Conservation (phyloP, 2,329 filamentous ascomycete genomes). For the Arthrobotrys entomopaga region DNA sequence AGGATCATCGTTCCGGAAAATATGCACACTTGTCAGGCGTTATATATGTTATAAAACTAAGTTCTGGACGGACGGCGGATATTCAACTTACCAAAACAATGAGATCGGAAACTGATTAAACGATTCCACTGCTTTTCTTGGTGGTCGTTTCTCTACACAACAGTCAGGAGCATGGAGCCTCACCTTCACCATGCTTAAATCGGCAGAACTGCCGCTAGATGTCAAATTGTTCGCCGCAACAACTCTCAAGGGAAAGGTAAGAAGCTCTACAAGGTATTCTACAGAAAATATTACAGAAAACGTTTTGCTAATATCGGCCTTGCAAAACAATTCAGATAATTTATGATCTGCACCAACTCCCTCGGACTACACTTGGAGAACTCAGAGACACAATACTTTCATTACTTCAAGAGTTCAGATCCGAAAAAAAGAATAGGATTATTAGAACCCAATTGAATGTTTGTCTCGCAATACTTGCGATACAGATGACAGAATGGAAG, state of each 20-base stretch:
- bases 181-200: slow-evolving; percentile 86
- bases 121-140: slow-evolving; percentile 22
- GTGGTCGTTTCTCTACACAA: slow-evolving; percentile 56
- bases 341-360: slow-evolving; percentile 92
- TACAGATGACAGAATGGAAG: slow-evolving; percentile 96
- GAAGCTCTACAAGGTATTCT: slow-evolving; percentile 55
- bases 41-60: slow-evolving; percentile 33
- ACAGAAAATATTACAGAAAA: neutral
- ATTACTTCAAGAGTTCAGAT: slow-evolving; percentile 81
- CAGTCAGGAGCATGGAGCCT: slow-evolving; percentile 91
- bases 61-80: slow-evolving; percentile 53
- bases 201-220: slow-evolving; percentile 76
- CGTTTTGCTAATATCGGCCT: slow-evolving; percentile 39
- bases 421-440: slow-evolving; percentile 77
- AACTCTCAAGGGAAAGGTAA: slow-evolving; percentile 96
- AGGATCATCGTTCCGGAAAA: slow-evolving; percentile 34
- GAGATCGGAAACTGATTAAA: slow-evolving; percentile 49
- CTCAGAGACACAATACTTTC: slow-evolving; percentile 85
- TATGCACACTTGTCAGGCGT: slow-evolving; percentile 43
- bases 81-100: slow-evolving; percentile 37
- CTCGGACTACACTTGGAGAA: slow-evolving; percentile 75
- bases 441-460: slow-evolving; percentile 93
- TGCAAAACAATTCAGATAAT: slow-evolving; percentile 76
- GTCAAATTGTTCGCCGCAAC: slow-evolving; percentile 95
- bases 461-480: slow-evolving; percentile 90